phyloP scores from a whole-genome alignment of 1,139 yeast genomes.

The Candida labiduridarum region DNA sequence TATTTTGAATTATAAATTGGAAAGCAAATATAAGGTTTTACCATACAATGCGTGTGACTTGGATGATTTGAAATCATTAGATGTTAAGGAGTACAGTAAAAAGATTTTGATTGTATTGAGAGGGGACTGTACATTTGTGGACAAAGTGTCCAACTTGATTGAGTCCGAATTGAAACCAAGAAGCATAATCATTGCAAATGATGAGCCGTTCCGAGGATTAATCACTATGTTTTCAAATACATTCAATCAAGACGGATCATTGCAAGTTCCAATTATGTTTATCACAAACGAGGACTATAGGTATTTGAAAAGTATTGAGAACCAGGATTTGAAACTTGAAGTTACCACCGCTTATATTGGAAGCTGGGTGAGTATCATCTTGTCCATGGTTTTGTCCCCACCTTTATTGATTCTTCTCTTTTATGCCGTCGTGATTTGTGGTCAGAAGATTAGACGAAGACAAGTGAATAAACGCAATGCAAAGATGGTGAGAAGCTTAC shows the following conservation, averaged over 20 bases:
- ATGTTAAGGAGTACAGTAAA: conserved; percentile 15
- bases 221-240: conserved; percentile 47
- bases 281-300: conserved; percentile 41
- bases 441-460: conserved; percentile 32
- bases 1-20: conserved; percentile 27
- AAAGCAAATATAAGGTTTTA: conserved; percentile 28
- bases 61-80: conserved; percentile 11
- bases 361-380: conserved; percentile 40
- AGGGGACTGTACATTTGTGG: conserved; percentile 48
- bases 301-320: conserved; percentile 19
- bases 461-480: conserved; percentile 34
- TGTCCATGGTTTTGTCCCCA: conserved; percentile 48
- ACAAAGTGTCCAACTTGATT: conserved; percentile 36
- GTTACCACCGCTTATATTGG: conserved; percentile 42
- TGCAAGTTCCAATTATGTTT: conserved; percentile 40
- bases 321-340: conserved; percentile 18
- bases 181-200: conserved; percentile 43
- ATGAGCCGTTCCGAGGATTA: conserved; percentile 41
- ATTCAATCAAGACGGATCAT: conserved; percentile 40
- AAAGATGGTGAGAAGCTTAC: conserved; percentile 37
- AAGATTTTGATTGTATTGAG: conserved; percentile 38
- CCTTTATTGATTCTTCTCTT: conserved; percentile 42
- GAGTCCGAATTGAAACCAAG: conserved; percentile 32
- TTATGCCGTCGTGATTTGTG: conserved; percentile 34
- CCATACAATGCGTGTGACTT: conserved; percentile 34